A percentile compares a stretch with the other conserved stretches of the same genome.
Conservation (phyloP, 768 basidiomycete species). For the Russula griseocarnosa region DNA sequence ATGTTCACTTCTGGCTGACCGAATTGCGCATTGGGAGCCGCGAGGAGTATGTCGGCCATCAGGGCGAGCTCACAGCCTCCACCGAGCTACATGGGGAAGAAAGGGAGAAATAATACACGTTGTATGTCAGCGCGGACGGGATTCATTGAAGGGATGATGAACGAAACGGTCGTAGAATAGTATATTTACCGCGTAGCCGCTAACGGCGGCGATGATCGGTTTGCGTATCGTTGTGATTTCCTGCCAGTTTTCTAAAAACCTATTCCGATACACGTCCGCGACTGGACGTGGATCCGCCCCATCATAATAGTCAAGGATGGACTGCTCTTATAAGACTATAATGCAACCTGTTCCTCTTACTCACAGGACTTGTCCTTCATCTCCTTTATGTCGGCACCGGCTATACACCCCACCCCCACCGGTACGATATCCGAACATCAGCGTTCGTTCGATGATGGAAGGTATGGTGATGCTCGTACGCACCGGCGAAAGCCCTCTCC, state of each 20-base stretch:
- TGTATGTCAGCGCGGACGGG: not conserved
- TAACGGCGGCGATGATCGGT: conserved; percentile 94
- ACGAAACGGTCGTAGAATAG: not conserved
- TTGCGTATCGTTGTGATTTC: conserved; percentile 71
- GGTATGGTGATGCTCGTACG: conserved; percentile 29
- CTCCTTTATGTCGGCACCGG: conserved; percentile 98
- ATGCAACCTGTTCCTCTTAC: conserved; percentile 27
- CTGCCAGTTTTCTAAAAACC: conserved; percentile 85
- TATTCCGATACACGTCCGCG: conserved; percentile 80
- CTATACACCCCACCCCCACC: conserved; percentile 41
- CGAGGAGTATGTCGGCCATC: conserved; percentile 94
- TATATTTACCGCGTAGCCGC: conserved; percentile 78
- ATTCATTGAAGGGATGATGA: too few relatives aligned
- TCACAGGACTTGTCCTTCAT: conserved; percentile 95
- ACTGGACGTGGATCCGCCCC: conserved; percentile 40
- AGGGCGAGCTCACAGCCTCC: conserved; percentile 96
- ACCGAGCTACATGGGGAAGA: conserved; percentile 59
- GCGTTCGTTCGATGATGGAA: too few relatives aligned
- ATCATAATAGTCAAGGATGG: not conserved
- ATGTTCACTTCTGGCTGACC: conserved; percentile 97
- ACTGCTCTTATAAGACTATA: too few relatives aligned
- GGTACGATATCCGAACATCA: too few relatives aligned
- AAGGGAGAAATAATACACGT: too few relatives aligned
- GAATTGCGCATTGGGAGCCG: conserved; percentile 84
- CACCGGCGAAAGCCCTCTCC: conserved; percentile 90